phyloP scores from a whole-genome alignment of 1,139 yeast genomes.

The Scheffersomyces illinoinensis region DNA sequence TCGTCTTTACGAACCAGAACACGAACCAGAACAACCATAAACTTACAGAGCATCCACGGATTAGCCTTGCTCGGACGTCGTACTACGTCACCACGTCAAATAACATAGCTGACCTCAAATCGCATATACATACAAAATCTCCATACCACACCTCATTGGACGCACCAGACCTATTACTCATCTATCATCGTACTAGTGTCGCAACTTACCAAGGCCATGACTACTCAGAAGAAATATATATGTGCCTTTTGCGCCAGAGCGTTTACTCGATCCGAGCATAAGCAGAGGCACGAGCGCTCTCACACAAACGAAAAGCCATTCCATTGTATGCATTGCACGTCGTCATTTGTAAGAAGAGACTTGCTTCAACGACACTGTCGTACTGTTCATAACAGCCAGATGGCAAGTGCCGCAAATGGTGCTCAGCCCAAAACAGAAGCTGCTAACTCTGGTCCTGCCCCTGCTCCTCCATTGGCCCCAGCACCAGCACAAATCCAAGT shows the following conservation, averaged over 20 bases:
- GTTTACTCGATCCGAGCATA: conserved; percentile 79
- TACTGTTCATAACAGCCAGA: conserved; percentile 61
- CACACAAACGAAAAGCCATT: conserved; percentile 85
- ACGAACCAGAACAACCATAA: too few relatives aligned
- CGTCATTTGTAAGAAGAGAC: conserved; percentile 77
- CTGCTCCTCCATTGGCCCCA: not conserved
- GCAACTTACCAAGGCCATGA: conserved; percentile 20
- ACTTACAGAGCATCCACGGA: too few relatives aligned
- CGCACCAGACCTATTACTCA: too few relatives aligned
- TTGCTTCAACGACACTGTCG: conserved; percentile 74
- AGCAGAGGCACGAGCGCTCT: conserved; percentile 79
- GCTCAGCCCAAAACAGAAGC: not conserved
- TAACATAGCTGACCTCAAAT: too few relatives aligned
- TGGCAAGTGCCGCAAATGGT: conserved; percentile 3
- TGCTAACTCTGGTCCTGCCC: not conserved
- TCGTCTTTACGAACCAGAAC: too few relatives aligned
- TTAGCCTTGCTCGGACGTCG: too few relatives aligned
- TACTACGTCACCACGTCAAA: not conserved
- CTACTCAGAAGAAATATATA: conserved; percentile 61
- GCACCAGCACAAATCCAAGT: not conserved
- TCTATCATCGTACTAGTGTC: not conserved
- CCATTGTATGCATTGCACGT: conserved; percentile 69
- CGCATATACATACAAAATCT: too few relatives aligned
- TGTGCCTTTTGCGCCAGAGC: conserved; percentile 83
- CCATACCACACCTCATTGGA: too few relatives aligned